phyloP scores from a whole-genome alignment of 306 rosid species.

The Cicer yamashitae region DNA sequence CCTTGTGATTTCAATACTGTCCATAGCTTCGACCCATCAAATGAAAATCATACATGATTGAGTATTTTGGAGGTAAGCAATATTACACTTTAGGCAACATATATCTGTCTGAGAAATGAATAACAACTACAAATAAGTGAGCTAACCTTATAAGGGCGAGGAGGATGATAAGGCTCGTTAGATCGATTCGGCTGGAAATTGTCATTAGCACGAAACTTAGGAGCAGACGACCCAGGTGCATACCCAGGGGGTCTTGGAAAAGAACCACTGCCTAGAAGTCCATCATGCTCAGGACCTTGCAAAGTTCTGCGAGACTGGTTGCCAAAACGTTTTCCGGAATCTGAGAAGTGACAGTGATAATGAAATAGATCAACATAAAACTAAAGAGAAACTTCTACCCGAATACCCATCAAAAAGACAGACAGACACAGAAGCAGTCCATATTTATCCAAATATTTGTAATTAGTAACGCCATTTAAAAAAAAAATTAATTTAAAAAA shows the following conservation, averaged over 20 bases:
- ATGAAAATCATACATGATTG: constrained; percentile 34
- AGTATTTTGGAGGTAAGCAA: constrained; percentile 15
- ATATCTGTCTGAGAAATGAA: constrained; percentile 20
- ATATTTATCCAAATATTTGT: constrained; percentile 22
- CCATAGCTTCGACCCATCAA: constrained; percentile 24
- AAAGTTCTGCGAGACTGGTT: constrained; percentile 72
- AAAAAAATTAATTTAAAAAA: background rate
- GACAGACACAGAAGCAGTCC: constrained; percentile 1
- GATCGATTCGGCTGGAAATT: constrained; percentile 62
- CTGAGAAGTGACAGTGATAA: constrained; percentile 55
- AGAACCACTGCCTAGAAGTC: constrained; percentile 98
- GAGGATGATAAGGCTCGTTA: constrained; percentile 92
- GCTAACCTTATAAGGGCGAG: constrained; percentile 89
- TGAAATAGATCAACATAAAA: constrained; percentile 37
- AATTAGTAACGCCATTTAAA: constrained; percentile 19
- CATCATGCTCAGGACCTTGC: constrained; percentile 98
- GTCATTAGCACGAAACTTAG: constrained; percentile 70
- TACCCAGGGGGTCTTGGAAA: constrained; percentile 87
- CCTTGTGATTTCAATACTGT: constrained; percentile 20
- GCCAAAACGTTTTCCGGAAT: constrained; percentile 71
- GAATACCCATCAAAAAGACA: constrained; percentile 28
- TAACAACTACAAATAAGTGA: constrained; percentile 34
- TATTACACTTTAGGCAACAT: constrained; percentile 30
- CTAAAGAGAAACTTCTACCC: constrained; percentile 34
- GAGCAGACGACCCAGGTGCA: constrained; percentile 67